Percentiles rank a stretch among this genome's conserved stretches.
Conservation (phyloP, 495 filamentous ascomycete species). For the Neurospora sublineolata region DNA sequence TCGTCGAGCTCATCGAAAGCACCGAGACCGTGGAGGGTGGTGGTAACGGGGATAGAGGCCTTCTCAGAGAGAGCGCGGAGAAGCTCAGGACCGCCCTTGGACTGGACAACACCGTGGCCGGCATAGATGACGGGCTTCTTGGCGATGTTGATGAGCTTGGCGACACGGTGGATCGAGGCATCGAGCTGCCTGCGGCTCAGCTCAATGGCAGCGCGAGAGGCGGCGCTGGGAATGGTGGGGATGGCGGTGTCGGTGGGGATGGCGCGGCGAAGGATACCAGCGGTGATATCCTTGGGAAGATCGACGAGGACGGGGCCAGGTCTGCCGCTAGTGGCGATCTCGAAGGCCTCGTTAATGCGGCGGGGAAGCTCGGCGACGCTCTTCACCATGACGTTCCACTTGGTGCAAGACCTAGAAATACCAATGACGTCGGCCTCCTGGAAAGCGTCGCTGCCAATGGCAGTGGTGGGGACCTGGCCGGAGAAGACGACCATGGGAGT, state of each 20-base stretch:
- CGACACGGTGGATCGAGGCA: conserved; percentile 49
- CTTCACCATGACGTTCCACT: conserved; percentile 83
- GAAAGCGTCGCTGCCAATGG: conserved; percentile 71
- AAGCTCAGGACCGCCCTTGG: conserved; percentile 52
- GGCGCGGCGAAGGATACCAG: conserved; percentile 49
- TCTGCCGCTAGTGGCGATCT: conserved; percentile 65
- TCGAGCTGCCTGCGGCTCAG: conserved; percentile 46
- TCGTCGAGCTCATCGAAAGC: conserved; percentile 67
- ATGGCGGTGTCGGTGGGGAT: conserved; percentile 56
- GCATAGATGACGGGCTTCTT: conserved; percentile 72
- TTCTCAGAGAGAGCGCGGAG: conserved; percentile 61
- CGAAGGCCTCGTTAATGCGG: conserved; percentile 74
- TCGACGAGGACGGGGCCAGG: conserved; percentile 74
- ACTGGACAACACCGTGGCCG: conserved; percentile 56
- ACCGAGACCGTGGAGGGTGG: conserved; percentile 66
- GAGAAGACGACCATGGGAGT: conserved; percentile 70
- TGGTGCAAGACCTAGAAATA: conserved; percentile 67
- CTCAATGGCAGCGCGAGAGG: conserved; percentile 52
- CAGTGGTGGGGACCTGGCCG: conserved; percentile 62
- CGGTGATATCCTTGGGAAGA: conserved; percentile 70
- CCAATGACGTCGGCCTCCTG: conserved; percentile 70
- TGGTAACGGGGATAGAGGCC: conserved; percentile 65
- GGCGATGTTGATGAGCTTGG: conserved; percentile 55
- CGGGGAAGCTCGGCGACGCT: conserved; percentile 65
- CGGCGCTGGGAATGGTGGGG: conserved; percentile 57